Evolutionary conservation across 371 early-diverging fungal species (phyloP), one percentile per base, ranked within the genome.

Genomic region (Batkoa obscura): DNA sequence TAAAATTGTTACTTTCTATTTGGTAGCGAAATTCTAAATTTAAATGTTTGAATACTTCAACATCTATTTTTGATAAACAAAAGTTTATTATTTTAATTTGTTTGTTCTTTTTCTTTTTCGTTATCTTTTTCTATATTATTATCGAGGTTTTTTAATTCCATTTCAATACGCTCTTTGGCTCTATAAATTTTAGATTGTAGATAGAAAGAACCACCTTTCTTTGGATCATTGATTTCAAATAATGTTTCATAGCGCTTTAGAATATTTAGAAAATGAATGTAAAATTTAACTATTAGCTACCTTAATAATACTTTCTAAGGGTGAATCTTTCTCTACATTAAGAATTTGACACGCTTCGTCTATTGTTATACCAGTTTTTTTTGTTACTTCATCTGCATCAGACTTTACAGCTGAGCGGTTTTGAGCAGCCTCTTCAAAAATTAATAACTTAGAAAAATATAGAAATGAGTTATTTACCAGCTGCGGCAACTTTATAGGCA

Each of bases 291-390:
- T 3, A 48, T 45, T 35, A 30, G 12, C 23, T 70, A 81, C 85
- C 80, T 81, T 80, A 56, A 72, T 60, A 31, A 88, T 64, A 62
- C 83, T 82, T 38, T 86, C 81, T 57, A 82, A 61, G 57, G 80
- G 70, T 3, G 78, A 71, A 0, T 80, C 75, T 66, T 81, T 81
- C 34, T 79, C 76, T n/a, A 91, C 72, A 69, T 92, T 92, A 43
- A 96, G 68, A 56, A 96, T 93, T 68, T 89, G 81, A 66, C 73
- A 72, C 3, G 97, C 92, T 67, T 96, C 97, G 51, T 94, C 94
- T 17, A 89, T 68, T 1, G 84, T 77, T 72, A 96, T 84, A 10
- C 89, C 89, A 8, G 89, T 82, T 55, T 83, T 76, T 50, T 83
- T 71, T 48, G 90, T 87, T 53, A 82, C 64, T 23, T 79, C 80